Evolutionary conservation across 257 asterid species (phyloP), one percentile per base, ranked within the genome.

Genomic region (Apocynum venetum): DNA sequence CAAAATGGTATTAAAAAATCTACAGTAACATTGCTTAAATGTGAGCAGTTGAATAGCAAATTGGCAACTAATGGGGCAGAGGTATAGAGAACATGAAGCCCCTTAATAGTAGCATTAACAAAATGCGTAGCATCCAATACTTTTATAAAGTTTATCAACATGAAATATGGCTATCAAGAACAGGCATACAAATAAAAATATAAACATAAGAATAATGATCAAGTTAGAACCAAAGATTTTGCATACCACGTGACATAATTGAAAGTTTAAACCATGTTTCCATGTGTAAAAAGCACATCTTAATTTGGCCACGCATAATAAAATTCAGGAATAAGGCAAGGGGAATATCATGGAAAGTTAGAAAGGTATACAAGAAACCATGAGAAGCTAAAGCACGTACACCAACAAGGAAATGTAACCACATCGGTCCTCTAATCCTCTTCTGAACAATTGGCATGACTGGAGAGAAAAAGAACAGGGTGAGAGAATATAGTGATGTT

Each of bases 401-500:
- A 52, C 97, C 97, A 86, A 94, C 71, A 81, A 94, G 90, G 85
- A 92, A 89, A 81, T 94, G 98, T 81, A 92, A 52, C 97, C 96
- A 91, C 91, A 94, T 91, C 53, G 97, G 97, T 81, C 96, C 98
- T 91, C 83, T 91, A 79, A 92, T 82, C 91, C 91, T 77, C 83
- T 83, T 91, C 83, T 82, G 89, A 68, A 92, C 97, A 46, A 90
- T 59, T 14, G 98, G 98, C 97, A 91, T 94, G 66, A 89, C 98
- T 94, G 89, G 83, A 84, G 67, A 81, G 64, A 59, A 63, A 25
- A 74, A 72, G 69, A 15, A 47, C 15, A 40, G 0, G 10, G 40
- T 46, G 44, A n/a, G 66, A 74, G 61, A 36, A 61, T 12, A 17
- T 25, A 15, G 35, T 35, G n/a, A 59, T 71, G 31, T 78, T 31